phyloP scores from a whole-genome alignment of 2,329 filamentous ascomycete species.

The Conoideocrella luteorostrata region DNA sequence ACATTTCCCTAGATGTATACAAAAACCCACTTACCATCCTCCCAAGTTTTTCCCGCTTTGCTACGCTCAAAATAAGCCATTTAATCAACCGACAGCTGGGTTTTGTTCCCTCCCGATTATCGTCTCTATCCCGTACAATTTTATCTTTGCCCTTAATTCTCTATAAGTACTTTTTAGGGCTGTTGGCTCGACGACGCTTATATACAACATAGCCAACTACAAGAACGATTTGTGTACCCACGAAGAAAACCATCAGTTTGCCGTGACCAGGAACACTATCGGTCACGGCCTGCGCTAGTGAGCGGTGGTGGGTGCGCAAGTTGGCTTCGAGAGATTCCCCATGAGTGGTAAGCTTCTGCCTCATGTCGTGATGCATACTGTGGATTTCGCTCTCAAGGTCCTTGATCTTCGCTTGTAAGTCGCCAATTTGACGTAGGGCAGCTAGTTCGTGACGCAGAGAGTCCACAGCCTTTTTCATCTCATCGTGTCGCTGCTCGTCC shows the following conservation, averaged over 20 bases:
- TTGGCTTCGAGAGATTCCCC: constrained; percentile 48
- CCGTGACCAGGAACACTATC: constrained; percentile 44
- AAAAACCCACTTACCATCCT: too few species aligned
- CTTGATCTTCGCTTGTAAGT: constrained; percentile 39
- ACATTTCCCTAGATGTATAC: too few species aligned
- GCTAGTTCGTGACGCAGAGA: constrained; percentile 41
- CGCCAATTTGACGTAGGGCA: constrained; percentile 37
- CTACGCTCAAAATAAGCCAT: too few species aligned
- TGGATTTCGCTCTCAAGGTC: constrained; percentile 54
- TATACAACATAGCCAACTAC: constrained; percentile 66
- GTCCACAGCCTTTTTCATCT: constrained; percentile 42
- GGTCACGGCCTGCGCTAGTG: constrained; percentile 41
- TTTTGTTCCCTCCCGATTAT: too few species aligned
- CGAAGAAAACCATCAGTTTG: constrained; percentile 59
- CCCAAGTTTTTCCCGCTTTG: too few species aligned
- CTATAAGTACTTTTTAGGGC: constrained; percentile 89
- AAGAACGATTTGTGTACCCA: constrained; percentile 68
- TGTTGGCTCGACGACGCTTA: constrained; percentile 67
- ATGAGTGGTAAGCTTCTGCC: constrained; percentile 41
- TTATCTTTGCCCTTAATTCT: too few species aligned
- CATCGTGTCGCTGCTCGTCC: constrained; percentile 50
- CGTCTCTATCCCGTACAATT: too few species aligned
- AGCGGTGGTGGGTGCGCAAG: constrained; percentile 43
- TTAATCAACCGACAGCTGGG: too few species aligned
- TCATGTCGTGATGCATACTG: constrained; percentile 49